Conservation (phyloP, 768 basidiomycete genomes). For the Glaciozyma martinii region DNA sequence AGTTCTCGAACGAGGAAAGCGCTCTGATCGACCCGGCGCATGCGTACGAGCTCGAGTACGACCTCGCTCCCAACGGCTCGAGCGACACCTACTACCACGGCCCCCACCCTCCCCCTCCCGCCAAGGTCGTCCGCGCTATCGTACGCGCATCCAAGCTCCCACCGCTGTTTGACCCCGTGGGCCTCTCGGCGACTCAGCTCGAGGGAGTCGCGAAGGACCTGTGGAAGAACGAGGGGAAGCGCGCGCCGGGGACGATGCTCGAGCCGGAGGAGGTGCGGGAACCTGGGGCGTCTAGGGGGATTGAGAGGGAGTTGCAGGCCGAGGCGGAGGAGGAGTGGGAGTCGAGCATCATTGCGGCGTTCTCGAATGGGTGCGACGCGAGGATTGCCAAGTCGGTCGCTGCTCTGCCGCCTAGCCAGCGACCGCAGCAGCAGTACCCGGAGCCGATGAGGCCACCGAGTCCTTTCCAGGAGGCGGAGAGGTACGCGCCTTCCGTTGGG, state of each 20-base stretch:
- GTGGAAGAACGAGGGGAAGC: conserved; percentile 13
- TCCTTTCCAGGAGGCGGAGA: too few species aligned
- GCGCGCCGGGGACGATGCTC: background rate
- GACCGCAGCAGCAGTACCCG: background rate
- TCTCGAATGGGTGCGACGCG: conserved; percentile 25
- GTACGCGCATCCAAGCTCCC: conserved; percentile 7
- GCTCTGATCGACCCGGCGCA: conserved; percentile 14
- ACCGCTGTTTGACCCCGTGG: conserved; percentile 21
- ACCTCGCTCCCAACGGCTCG: conserved; percentile 8
- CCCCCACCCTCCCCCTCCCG: conserved; percentile 24
- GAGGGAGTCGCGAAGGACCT: conserved; percentile 1
- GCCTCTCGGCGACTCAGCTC: conserved; percentile 14
- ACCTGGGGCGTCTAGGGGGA: background rate
- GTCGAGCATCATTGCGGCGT: conserved; percentile 14
- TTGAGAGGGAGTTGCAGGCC: background rate
- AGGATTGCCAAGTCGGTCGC: conserved; percentile 8
- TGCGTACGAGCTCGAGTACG: conserved; percentile 22
- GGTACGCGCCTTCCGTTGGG: too few species aligned
- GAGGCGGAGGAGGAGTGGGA: conserved; percentile 27
- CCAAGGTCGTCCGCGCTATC: conserved; percentile 17
- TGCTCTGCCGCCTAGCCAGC: background rate
- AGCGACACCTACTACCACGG: conserved; percentile 30
- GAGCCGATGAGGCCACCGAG: background rate
- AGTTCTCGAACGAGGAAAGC: background rate
- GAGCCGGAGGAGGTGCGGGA: background rate